A percentile compares a stretch with the other conserved stretches of the same genome.
Conservation (phyloP, 1,284 basidiomycete species). For the Pseudomicrostroma phylloplanum region DNA sequence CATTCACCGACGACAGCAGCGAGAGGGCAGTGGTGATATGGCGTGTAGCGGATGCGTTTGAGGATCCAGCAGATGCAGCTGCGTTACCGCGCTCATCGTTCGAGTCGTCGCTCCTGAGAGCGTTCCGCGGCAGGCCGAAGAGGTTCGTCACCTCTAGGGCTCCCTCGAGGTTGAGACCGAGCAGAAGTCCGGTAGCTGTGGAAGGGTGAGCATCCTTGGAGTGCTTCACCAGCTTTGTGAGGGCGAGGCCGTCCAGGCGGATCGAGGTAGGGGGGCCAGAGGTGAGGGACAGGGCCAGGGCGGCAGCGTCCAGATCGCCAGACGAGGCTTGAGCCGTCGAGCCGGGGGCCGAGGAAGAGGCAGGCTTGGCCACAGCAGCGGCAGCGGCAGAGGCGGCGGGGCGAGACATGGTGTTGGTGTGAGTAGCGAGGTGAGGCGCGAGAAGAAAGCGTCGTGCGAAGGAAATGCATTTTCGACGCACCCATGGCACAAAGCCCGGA, state of each 20-base stretch:
- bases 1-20: constrained; percentile 81
- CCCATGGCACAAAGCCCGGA: no score
- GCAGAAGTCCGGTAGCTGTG: constrained; percentile 39
- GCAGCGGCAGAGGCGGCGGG: no score
- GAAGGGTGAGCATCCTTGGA: constrained; percentile 45
- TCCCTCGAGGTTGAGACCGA: constrained; percentile 46
- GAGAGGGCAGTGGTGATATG: constrained; percentile 66
- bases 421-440: no score
- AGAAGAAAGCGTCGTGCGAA: no score
- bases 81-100: constrained; percentile 42
- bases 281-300: constrained; percentile 33
- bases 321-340: neutral
- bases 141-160: constrained; percentile 46
- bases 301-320: constrained; percentile 15
- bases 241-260: constrained; percentile 45
- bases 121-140: constrained; percentile 39
- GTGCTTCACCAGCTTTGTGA: constrained; percentile 51
- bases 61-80: constrained; percentile 1
- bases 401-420: no score
- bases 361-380: constrained; percentile 3
- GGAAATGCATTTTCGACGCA: no score
- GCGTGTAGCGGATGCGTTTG: constrained; percentile 36
- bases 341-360: neutral
- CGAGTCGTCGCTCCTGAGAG: constrained; percentile 20
- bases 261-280: constrained; percentile 43